Base-by-base conservation (phyloP, 1,284 basidiomycete species). In the Cryptococcus sp. region DNA sequence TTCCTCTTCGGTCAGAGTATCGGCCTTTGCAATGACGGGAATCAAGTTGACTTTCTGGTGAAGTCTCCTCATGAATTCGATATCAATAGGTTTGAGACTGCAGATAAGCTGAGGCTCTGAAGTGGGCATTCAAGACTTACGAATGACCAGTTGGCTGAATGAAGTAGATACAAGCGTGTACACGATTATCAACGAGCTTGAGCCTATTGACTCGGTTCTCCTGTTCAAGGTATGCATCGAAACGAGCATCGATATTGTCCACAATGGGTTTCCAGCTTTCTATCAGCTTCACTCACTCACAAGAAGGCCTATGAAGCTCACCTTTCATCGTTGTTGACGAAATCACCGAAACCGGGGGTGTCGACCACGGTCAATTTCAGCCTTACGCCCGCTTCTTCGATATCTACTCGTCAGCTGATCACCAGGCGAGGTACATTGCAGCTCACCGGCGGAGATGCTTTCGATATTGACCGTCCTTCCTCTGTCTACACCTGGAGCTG, bases 1-100 rank as follows among this genome's bases (percentile, higher is more conserved):
- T 76, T 97, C 92, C 63, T 97, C 92, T 66, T 97, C 91, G 28
- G 93, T 97, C 77, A 98, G 77, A 32, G 93, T 97, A 73, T 98
- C 92, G 16, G 91, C 84, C 79, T 97, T 97, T 56, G 92, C 92
- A 66, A 98, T 96, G 70, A 98, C 83, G 50, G 92, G 92, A 64
- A 98, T 96, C 60, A 98, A 79, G 79, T 98, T 98, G 78, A 98
- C 92, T 76, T 88, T 91, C 64, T 87, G 89, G 77, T 96, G 92
- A 51, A 98, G 83, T 63, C 89, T 82, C 62, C 89, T 85, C 92
- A 98, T 96, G 76, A 96, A 96, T 76, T 97, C 93, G 59, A 97
- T 87, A 74, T 98, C 93, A 69, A 98, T 87, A 57, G 91, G 90
- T 78, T 94, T 94, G 66, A 98, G 80, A 9, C 91, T 94, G 61